phyloP scores from a whole-genome alignment of 2,329 filamentous ascomycete species.

The Trichoderma hamatum region DNA sequence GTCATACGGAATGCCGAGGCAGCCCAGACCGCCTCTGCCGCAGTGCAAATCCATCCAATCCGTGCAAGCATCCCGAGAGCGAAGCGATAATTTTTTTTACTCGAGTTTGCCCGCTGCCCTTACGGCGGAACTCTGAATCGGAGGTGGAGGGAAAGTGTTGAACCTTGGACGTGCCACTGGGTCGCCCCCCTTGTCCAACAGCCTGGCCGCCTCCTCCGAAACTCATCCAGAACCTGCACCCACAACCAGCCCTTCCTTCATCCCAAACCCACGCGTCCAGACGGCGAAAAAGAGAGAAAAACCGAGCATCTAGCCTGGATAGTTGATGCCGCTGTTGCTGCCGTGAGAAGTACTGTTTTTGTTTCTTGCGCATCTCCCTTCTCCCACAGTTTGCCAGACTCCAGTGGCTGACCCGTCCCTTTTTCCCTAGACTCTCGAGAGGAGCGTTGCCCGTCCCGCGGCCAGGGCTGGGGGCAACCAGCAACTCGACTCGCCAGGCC shows the following conservation, averaged over 20 bases:
- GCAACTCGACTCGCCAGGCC: slow-evolving; percentile 24
- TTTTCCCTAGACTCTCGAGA: slow-evolving; percentile 35
- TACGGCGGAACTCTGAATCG: slow-evolving; percentile 24
- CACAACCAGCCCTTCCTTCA: slow-evolving; percentile 32
- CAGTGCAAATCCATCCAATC: slow-evolving; percentile 5
- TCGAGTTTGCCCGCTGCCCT: background rate
- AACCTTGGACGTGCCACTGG: slow-evolving; percentile 30
- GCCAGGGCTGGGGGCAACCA: slow-evolving; percentile 30
- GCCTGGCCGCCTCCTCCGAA: slow-evolving; percentile 34
- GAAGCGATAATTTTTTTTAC: slow-evolving; percentile 12
- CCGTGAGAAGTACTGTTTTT: slow-evolving; percentile 35
- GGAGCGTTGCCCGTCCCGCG: slow-evolving; percentile 36
- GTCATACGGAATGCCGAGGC: background rate
- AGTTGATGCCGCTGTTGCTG: slow-evolving; percentile 38
- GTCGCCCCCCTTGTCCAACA: slow-evolving; percentile 35
- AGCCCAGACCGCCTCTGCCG: slow-evolving; percentile 1
- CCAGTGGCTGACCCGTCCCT: slow-evolving; percentile 28
- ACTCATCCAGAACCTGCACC: slow-evolving; percentile 32
- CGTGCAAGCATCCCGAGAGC: background rate
- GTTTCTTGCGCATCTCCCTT: background rate
- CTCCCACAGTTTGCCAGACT: slow-evolving; percentile 14
- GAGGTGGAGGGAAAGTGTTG: slow-evolving; percentile 26
- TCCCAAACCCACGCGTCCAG: slow-evolving; percentile 36
- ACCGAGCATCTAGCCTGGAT: slow-evolving; percentile 37
- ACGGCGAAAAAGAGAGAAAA: slow-evolving; percentile 29